Conservation (phyloP, 192 early-diverging fungal species). For the Cladochytrium replicatum region DNA sequence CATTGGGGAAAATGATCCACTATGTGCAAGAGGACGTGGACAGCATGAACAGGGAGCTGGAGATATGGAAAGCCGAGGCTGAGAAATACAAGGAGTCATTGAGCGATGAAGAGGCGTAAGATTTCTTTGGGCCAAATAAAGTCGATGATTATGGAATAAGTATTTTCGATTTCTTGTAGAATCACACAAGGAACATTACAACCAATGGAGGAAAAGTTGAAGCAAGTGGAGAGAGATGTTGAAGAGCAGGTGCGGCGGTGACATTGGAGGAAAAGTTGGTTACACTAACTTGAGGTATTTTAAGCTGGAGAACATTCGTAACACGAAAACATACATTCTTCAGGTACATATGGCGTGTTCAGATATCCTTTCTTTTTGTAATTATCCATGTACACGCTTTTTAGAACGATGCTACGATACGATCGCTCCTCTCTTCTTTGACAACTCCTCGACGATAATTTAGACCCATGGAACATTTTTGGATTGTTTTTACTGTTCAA, state of each 20-base stretch:
- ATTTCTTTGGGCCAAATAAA: no score
- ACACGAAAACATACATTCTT: constrained; percentile 34
- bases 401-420: no score
- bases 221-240: constrained; percentile 31
- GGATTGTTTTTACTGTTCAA: no score
- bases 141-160: no score
- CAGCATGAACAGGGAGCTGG: constrained; percentile 48
- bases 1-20: constrained; percentile 46
- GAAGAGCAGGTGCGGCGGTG: constrained; percentile 27
- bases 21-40: constrained; percentile 54
- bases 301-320: constrained; percentile 37
- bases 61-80: constrained; percentile 35
- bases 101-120: constrained; percentile 21
- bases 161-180: constrained; percentile 10
- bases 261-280: no score
- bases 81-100: constrained; percentile 22
- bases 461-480: no score
- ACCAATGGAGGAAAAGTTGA: constrained; percentile 30
- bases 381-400: no score
- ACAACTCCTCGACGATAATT: no score
- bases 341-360: no score
- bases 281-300: not conserved
- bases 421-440: no score
- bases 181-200: constrained; percentile 22
- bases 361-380: no score